A percentile compares a stretch with the other conserved stretches of the same genome.
Evolutionary conservation across 768 basidiomycete species (phyloP).

Genomic region (Lentinula sp.): DNA sequence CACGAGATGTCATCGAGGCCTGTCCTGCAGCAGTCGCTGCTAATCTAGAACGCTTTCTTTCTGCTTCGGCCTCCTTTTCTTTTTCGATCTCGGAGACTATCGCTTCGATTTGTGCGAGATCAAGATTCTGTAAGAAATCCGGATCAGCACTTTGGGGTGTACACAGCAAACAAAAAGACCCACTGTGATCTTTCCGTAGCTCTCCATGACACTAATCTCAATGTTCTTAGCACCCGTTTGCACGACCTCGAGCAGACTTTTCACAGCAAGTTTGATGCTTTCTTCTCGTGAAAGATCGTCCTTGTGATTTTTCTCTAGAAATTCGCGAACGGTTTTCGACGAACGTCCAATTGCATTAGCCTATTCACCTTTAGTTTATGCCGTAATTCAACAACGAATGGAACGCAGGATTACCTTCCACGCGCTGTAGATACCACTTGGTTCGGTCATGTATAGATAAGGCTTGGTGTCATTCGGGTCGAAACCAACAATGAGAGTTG

Average conservation of each 20-base stretch:
- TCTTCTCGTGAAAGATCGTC: slow-evolving; percentile 87
- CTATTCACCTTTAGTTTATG: slow-evolving; percentile 28
- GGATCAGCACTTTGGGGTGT: not conserved
- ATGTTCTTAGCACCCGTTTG: slow-evolving; percentile 99
- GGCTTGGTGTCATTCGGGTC: slow-evolving; percentile 88
- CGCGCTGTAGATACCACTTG: slow-evolving; percentile 94
- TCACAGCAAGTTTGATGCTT: slow-evolving; percentile 90
- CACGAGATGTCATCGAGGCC: slow-evolving; percentile 75
- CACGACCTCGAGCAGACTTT: slow-evolving; percentile 93
- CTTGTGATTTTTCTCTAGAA: slow-evolving; percentile 96
- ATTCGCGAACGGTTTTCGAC: slow-evolving; percentile 97
- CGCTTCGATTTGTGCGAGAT: slow-evolving; percentile 79
- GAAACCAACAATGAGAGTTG: slow-evolving; percentile 94
- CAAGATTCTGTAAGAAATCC: slow-evolving; percentile 60
- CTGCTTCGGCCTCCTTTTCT: slow-evolving; percentile 98
- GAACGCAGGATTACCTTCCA: slow-evolving; percentile 71
- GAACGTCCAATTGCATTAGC: slow-evolving; percentile 98
- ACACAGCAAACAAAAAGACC: slow-evolving; percentile 14
- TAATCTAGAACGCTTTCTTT: slow-evolving; percentile 84
- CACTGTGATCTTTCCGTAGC: slow-evolving; percentile 89
- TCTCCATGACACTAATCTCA: slow-evolving; percentile 96
- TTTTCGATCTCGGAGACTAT: slow-evolving; percentile 92
- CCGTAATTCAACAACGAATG: not conserved
- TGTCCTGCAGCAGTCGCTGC: slow-evolving; percentile 91
- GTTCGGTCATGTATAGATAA: slow-evolving; percentile 93